Evolutionary conservation across 345 rosid genomes (phyloP), one percentile per base, ranked within the genome.

Genomic region (Eucalyptus sp.): DNA sequence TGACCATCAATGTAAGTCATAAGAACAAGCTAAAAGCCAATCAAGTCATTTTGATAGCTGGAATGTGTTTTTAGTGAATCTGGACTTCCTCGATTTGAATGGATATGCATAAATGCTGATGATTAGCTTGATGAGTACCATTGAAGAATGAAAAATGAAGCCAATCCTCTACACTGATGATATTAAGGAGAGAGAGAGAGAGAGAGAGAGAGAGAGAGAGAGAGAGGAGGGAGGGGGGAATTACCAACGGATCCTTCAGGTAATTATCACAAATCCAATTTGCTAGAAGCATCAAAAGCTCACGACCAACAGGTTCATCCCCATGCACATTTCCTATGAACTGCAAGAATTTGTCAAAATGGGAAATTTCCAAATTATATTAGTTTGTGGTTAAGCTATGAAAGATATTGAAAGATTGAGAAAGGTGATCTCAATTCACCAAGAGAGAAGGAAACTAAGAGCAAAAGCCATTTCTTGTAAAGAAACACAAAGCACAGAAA

Each of bases 281-380:
- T 37, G 97, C 98, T 87, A 98, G 98, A 89, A 89, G 92, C 37
- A 98, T 4, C 46, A 94, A 92, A 90, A 98, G 95, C 91, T 98
- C 99, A 86, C 99, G 97, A 52, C 99, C 98, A 31, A 96, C 97
- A 89, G 99, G 99, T 91, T 98, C 98, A 90, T 98, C 98, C 71
- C 99, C 99, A 89, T 97, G 99, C 86, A 97, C 99, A 93, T 98
- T 98, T 86, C 99, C 99, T 90, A 98, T 92, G 90, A 92, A 97
- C 99, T 97, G 96, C 88, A 52, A 91, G 66, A 86, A 76, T 76
- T 20, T 37, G 48, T 20, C 48, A 41, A 76, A 76, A 41, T 76
- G 48, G 83, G 83, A 76, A 76, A 76, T 76, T 37, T 76, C 37
- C 48, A 76, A 76, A 37, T 41, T 76, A 76, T 37, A 20, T 76